Evolutionary conservation across 176 grass and related monocot genomes (phyloP).

Genomic region (Cenchrus americanus): DNA sequence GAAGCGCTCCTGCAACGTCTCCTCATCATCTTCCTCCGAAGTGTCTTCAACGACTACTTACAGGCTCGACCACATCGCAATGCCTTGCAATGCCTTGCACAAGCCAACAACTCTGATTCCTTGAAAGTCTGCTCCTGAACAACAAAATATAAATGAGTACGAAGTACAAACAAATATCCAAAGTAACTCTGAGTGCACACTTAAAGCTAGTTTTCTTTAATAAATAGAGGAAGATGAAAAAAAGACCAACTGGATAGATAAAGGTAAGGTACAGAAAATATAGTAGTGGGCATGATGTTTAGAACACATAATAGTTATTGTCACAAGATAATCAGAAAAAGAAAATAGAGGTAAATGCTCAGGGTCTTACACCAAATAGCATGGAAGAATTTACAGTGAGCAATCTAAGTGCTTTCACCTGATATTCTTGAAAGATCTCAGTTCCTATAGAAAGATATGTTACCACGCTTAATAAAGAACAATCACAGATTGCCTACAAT

Average conservation of each 20-base stretch:
- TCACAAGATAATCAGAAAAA: not conserved
- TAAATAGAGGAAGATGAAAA: slow-evolving; percentile 19
- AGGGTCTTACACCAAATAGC: slow-evolving; percentile 74
- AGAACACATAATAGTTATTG: slow-evolving; percentile 4
- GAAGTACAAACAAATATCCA: slow-evolving; percentile 4
- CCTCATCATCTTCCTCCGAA: too few species aligned
- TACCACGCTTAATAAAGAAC: slow-evolving; percentile 9
- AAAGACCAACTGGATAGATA: not conserved
- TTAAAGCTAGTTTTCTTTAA: not conserved
- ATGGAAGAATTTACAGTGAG: slow-evolving; percentile 81
- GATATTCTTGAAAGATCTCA: slow-evolving; percentile 95
- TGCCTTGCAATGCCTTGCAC: too few species aligned
- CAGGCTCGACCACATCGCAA: too few species aligned
- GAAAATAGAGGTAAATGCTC: too few species aligned
- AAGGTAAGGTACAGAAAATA: not conserved
- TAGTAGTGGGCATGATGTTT: not conserved
- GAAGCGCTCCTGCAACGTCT: too few species aligned
- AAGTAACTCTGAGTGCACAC: not conserved
- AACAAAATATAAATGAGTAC: slow-evolving; percentile 46
- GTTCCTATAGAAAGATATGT: slow-evolving; percentile 66
- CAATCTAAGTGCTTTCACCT: slow-evolving; percentile 89
- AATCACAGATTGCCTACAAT: too few species aligned
- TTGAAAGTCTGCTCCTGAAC: slow-evolving; percentile 76
- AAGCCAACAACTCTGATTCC: slow-evolving; percentile 76
- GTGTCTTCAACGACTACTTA: too few species aligned